phyloP scores from a whole-genome alignment of 116 monocot species.

The Phalaenopsis hybrid region DNA sequence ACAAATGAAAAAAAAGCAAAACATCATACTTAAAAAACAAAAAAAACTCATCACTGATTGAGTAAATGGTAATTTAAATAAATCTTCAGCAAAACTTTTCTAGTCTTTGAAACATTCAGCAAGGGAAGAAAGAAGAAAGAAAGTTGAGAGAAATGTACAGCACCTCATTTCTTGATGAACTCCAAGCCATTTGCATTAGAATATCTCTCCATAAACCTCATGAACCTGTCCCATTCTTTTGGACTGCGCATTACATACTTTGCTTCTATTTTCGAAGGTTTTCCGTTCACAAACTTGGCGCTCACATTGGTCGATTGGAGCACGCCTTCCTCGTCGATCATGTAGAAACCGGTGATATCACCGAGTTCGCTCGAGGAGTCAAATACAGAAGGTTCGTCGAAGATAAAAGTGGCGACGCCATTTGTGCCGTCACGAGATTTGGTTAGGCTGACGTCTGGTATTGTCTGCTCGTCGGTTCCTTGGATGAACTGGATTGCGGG shows the following conservation, averaged over 20 bases:
- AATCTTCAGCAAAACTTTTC: too few species aligned
- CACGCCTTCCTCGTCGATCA: constrained; percentile 95
- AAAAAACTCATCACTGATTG: too few species aligned
- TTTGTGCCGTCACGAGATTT: constrained; percentile 88
- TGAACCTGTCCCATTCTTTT: constrained; percentile 88
- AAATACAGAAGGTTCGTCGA: constrained; percentile 81
- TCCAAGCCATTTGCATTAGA: constrained; percentile 81
- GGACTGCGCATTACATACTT: constrained; percentile 84
- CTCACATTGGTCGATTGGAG: constrained; percentile 89
- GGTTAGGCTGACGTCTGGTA: constrained; percentile 81
- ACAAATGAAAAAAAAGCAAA: too few species aligned
- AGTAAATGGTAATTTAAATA: too few species aligned
- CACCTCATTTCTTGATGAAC: constrained; percentile 71
- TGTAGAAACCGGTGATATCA: constrained; percentile 89
- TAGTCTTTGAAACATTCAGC: background rate
- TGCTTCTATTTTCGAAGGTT: constrained; percentile 80
- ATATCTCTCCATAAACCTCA: constrained; percentile 99
- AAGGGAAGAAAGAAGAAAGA: background rate
- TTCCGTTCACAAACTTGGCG: constrained; percentile 95
- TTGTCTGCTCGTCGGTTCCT: constrained; percentile 86
- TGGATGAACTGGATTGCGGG: constrained; percentile 82
- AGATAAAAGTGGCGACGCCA: constrained; percentile 73
- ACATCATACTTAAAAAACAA: too few species aligned
- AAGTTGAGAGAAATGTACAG: background rate
- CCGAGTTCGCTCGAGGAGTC: constrained; percentile 81